Base-by-base conservation (phyloP, 2,329 filamentous ascomycete species). In the Colletotrichum echinochloae region DNA sequence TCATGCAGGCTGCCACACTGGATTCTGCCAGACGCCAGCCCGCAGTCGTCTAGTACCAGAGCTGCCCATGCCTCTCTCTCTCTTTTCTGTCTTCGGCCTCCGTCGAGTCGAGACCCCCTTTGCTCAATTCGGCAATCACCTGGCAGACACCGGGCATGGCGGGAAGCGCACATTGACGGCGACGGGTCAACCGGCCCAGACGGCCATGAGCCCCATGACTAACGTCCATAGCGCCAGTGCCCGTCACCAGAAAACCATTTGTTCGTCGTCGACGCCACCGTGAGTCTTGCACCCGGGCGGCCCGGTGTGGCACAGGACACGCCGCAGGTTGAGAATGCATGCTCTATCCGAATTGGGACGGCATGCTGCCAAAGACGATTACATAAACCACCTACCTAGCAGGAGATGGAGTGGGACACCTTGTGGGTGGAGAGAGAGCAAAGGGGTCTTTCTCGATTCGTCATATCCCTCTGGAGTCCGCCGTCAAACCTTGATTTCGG, bases 121-220 rank as follows among this genome's bases (percentile, higher is more conserved):
- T 51, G 48, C 23, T 51, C 26, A 26, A 30, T 52, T 33, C 49
- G 48, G 33, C 41, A 35, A 23, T 18, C 26, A 60, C 56, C 49
- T 28, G 28, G 33, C 59, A 61, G 30, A 35, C 48, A 62, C 35
- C 44, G 44, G 30, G 30, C 59, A 37, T 28, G 33, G 66, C 60
- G 66, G 66, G 60, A 59, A 69, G 66, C 66, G 66, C 56, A 56
- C 62, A 41, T 61, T 54, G 28, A 56, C 54, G 52, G 44, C 26
- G 12, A 51, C 33, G n/a, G 63, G 56, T 66, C 39, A 49, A 37
- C 66, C 39, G 63, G 66, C 51, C 66, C 39, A 70, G 63, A 57
- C 49, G 56, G 61, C 60, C 48, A 60, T 60, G 20, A 56, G 41
- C 41, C 41, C 41, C 54, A 52, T 3, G 14, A 37, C 37, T 33